A percentile compares a stretch with the other conserved stretches of the same genome.
Conservation (phyloP, 805 yeast species). For the Candida fluviatilis region DNA sequence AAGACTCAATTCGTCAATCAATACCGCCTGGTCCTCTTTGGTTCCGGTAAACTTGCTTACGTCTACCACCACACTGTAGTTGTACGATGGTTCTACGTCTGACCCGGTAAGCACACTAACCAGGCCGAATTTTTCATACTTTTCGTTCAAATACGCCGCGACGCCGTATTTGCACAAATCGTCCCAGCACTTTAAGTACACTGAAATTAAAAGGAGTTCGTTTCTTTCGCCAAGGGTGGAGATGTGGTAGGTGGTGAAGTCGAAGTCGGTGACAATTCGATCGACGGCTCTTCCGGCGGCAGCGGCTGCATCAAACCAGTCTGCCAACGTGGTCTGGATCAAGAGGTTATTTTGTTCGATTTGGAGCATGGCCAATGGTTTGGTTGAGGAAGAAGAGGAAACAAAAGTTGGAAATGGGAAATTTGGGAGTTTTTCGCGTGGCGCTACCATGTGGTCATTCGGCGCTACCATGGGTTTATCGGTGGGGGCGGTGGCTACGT, state of each 20-base stretch:
- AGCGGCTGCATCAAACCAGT: constrained; percentile 51
- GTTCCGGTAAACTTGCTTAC: constrained; percentile 32
- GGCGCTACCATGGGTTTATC: background rate
- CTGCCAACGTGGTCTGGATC: constrained; percentile 74
- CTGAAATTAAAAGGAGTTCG: constrained; percentile 58
- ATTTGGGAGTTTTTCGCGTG: too few species aligned
- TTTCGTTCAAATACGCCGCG: constrained; percentile 45
- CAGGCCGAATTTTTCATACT: constrained; percentile 39
- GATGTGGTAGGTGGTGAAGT: constrained; percentile 89
- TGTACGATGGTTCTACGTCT: constrained; percentile 72
- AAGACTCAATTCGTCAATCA: constrained; percentile 64
- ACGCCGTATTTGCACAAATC: constrained; percentile 72
- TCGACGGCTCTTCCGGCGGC: constrained; percentile 54
- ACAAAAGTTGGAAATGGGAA: too few species aligned
- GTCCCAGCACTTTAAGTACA: constrained; percentile 71
- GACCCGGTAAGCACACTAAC: constrained; percentile 25
- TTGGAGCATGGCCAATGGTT: constrained; percentile 76
- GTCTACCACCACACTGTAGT: constrained; percentile 72
- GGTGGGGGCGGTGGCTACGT: too few species aligned
- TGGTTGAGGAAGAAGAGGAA: too few species aligned
- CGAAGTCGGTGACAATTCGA: constrained; percentile 90
- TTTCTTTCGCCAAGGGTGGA: constrained; percentile 76
- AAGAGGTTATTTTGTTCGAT: constrained; percentile 81
- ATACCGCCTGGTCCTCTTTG: constrained; percentile 46
- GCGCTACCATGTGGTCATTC: too few species aligned